phyloP scores from a whole-genome alignment of 352 stramenopile species.

The Phytophthora palmivora region DNA sequence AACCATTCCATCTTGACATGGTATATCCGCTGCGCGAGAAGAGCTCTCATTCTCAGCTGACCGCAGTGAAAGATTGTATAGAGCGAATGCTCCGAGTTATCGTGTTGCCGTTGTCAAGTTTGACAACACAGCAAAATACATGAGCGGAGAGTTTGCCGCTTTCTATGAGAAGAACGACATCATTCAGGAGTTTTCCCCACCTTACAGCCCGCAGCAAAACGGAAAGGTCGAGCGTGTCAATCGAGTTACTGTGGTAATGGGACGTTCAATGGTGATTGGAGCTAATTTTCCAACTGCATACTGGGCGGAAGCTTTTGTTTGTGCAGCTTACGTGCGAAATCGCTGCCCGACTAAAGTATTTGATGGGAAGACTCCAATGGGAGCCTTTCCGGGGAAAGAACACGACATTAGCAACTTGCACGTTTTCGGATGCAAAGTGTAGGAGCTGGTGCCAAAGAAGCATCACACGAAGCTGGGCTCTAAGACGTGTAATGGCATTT shows the following conservation, averaged over 20 bases:
- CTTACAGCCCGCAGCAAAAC: slow-evolving; percentile 12
- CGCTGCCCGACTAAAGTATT: slow-evolving; percentile 10
- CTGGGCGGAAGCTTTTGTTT: slow-evolving; percentile 14
- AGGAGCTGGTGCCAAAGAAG: slow-evolving; percentile 1
- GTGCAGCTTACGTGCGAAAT: slow-evolving; percentile 19
- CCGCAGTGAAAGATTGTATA: slow-evolving; percentile 6
- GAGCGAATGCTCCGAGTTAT: slow-evolving; percentile 1
- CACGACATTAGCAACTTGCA: slow-evolving; percentile 11
- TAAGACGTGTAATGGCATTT: slow-evolving; percentile 8
- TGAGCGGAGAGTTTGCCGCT: not conserved
- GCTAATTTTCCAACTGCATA: slow-evolving; percentile 6
- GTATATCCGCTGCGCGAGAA: slow-evolving; percentile 10
- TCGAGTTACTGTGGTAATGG: slow-evolving; percentile 9
- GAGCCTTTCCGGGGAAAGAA: not conserved
- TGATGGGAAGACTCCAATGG: slow-evolving; percentile 20
- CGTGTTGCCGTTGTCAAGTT: slow-evolving; percentile 5
- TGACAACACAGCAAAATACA: slow-evolving; percentile 1
- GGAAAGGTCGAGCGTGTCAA: slow-evolving; percentile 9
- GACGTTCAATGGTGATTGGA: slow-evolving; percentile 8
- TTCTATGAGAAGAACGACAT: slow-evolving; percentile 16
- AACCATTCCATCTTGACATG: slow-evolving; percentile 11
- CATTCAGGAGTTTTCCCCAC: slow-evolving; percentile 1
- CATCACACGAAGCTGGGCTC: slow-evolving; percentile 6
- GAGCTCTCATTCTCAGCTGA: not conserved
- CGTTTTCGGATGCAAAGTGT: slow-evolving; percentile 13